Base-by-base conservation (phyloP, 768 basidiomycete genomes). In the Ramaria sp. region DNA sequence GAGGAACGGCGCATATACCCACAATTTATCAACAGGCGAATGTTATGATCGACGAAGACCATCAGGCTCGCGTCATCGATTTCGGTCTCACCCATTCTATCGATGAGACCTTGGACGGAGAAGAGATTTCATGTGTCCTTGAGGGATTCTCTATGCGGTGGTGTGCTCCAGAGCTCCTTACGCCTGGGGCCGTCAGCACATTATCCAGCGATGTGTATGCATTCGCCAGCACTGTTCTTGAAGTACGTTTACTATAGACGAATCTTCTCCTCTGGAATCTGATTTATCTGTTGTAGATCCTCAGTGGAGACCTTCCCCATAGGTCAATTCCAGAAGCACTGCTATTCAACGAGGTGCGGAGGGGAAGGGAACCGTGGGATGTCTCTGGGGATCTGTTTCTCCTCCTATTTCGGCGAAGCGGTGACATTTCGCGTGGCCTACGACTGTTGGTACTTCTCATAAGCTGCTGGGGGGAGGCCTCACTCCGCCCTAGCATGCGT, bases 121-220 rank as follows among this genome's bases (percentile, higher is more conserved):
- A n/a, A n/a, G n/a, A n/a, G n/a, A n/a, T 13, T 10, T 34, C 48
- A 20, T 20, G 8, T 13, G 22, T 24, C 13, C 34, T 20, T 18
- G 38, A 32, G 5, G 30, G 30, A n/a, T n/a, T 32, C 18, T 34
- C 55, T 5, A 18, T 56, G 8, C 55, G 50, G 6, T 56, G 55
- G 55, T 41, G 41, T 37, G 50, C 55, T 32, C 55, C 50, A 6
- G 55, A 56, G 27, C 48, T 56, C 20, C 38, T 72, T 55, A 70
- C 22, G 64, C n/a, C n/a, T n/a, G 51, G 55, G 15, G 60, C 62
- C 3, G 44, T 56, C 1, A 48, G 68, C 2, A 68, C 65, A 1
- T 66, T 66, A 9, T 53, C 61, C 44, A 73, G 67, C 41, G 77
- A 78, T 59, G 69, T 76, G n/a, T 78, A 69, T 52, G 71, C 71